Evolutionary conservation across 495 filamentous ascomycete genomes (phyloP), one percentile per base, ranked within the genome.

Genomic region (Gamarada debralockiae): DNA sequence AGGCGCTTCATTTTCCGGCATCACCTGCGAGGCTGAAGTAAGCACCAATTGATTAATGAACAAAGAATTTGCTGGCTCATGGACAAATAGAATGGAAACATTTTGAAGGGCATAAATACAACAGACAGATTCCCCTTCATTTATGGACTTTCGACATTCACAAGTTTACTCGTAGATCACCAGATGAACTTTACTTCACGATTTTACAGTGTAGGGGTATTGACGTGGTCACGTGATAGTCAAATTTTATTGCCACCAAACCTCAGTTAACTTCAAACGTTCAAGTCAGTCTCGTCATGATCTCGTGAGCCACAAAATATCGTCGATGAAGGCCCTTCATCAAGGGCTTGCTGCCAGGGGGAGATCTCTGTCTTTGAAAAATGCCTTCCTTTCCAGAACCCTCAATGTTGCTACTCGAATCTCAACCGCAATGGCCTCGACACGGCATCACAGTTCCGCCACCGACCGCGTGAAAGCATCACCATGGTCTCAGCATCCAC

Each of bases 401-500:
- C 23, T 10, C 46, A 15, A 44, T 50, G 52, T 3, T 2, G 1
- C 27, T 17, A 14, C 29, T 15, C 17, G 21, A 3, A 25, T 18
- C 27, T 18, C 15, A 10, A 37, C 13, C 27, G n/a, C 34, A 13
- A 38, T 24, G 41, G 25, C 50, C n/a, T 24, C 42, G 12, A 33
- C 3, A 18, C 24, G 47, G 14, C 18, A 20, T n/a, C 24, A 50
- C 3, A 53, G 58, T 31, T 48, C 48, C 17, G 4, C 25, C 17
- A 53, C 17, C n/a, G 22, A 42, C 9, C 21, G 17, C 3, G 25
- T 18, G 14, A 21, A 42, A 37, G 12, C 43, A 24, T n/a, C 18
- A 0, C 37, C 24, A 45, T 61, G 58, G 58, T 46, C 52, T 20
- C 45, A 29, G 15, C 52, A 60, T n/a, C 21, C 48, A 21, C 48